Evolutionary conservation across 2,329 filamentous ascomycete genomes (phyloP), one percentile per base, ranked within the genome.

Genomic region (Aureobasidium sp.): DNA sequence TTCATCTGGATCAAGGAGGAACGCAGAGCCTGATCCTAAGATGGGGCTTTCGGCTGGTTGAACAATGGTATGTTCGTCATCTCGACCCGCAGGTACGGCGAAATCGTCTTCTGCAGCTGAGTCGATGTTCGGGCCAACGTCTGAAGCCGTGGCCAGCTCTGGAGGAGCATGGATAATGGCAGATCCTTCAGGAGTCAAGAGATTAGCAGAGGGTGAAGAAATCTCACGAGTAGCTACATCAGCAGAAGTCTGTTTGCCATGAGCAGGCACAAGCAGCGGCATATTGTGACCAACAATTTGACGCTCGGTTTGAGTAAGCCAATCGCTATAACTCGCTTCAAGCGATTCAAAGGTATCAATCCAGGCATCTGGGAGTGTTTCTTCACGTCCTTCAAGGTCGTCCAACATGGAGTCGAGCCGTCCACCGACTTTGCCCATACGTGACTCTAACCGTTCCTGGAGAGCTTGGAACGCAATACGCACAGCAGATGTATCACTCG

Each of bases 401-500:
- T 99, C 92, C 14, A 99, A 81, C 82, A 97, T 91, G 55, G 81
- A 84, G 72, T 99, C 94, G 64, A 97, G 79, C 42, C 85, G 82
- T 51, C 82, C 82, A 0, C 90, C 93, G 0, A 91, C 81, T 39
- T 81, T 81, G 14, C 83, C 79, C 37, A 97, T 85, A 66, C 88
- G 89, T 36, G 82, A 77, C 61, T 88, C 85, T 36, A 97, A 77
- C 9, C 85, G 79, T 2, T 73, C 71, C 64, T 84, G 85, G 71
- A 88, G 86, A n/a, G 82, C 74, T 53, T 74, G 57, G 48, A 63
- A 59, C 42, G 55, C 39, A 29, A 50, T 27, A 30, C 63, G 51
- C 3, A 80, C 75, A 62, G 83, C 49, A 81, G 79, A 42, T 14
- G 37, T 41, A 78, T 62, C 55, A 10, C 41, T 74, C 49, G 73